Base-by-base conservation (phyloP, 164 flowering plant genomes). In the Hamamelis virginiana region DNA sequence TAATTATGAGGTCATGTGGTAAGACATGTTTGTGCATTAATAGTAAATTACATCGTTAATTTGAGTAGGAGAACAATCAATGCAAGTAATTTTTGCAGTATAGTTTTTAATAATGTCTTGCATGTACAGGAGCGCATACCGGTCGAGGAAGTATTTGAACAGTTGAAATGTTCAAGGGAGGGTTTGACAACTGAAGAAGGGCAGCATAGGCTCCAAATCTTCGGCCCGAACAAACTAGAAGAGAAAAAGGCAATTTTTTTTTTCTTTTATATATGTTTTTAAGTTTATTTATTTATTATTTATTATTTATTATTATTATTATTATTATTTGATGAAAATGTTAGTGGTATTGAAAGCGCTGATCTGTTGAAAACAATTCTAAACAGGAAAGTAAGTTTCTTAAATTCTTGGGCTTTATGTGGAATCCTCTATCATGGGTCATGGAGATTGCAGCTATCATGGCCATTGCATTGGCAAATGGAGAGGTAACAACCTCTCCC, bases 341-440 rank as follows among this genome's bases (percentile, higher is more conserved):
- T 25, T 47, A 22, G 11, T 45, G 21, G 12, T 38, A 4, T 5
- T 22, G 15, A 10, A 45, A n/a, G n/a, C 5, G 44, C 14, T 38
- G 9, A 45, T 43, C 12, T 45, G 16, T 64, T 64, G 15, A 1
- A 18, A 52, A 65, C 46, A 50, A 13, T 27, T 16, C 23, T n/a
- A 11, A 25, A 69, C 85, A 80, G 84, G 87, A 82, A 69, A 84
- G 74, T 73, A 80, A 82, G 74, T 0, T 84, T 44, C 77, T 83
- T 15, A 83, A 81, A 56, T 83, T 83, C 69, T 68, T 84, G 72
- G 83, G 87, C 0, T 84, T 84, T 53, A 84, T 84, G 87, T 84
- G 88, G 88, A 84, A 84, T 64, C 87, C 87, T 38, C 81, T 84
- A 10, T 84, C 87, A 58, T 83, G 86, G 86, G 86, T 83, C 14